A percentile compares a stretch with the other conserved stretches of the same genome.
Evolutionary conservation across 345 rosid genomes (phyloP).

Genomic region (Eucalyptus curtisii): DNA sequence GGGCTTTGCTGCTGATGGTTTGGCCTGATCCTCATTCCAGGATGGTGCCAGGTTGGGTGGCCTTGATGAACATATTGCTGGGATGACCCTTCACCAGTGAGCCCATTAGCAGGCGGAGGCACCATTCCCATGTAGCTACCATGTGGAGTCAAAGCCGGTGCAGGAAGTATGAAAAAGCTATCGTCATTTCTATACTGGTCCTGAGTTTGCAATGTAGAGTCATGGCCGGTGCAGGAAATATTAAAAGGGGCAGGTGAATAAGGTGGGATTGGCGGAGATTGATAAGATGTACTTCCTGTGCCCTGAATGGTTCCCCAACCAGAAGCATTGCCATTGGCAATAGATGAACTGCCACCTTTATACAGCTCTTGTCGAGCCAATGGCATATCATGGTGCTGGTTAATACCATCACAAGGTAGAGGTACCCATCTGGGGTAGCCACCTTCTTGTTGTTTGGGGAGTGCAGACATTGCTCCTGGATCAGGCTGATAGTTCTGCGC

Average conservation of each 20-base stretch:
- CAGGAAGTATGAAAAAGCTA: background rate
- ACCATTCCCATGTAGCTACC: background rate
- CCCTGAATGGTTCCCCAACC: background rate
- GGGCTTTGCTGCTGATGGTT: slow-evolving; percentile 7
- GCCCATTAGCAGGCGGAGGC: background rate
- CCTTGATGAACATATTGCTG: slow-evolving; percentile 3
- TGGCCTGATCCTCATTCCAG: background rate
- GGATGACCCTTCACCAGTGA: background rate
- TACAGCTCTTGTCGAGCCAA: background rate
- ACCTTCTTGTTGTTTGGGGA: background rate
- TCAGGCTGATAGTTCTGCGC: slow-evolving; percentile 3
- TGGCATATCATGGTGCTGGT: background rate
- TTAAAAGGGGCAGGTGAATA: background rate
- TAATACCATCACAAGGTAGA: background rate
- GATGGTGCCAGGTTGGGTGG: background rate
- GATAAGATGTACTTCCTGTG: background rate
- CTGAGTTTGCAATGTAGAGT: background rate
- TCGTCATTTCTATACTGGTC: background rate
- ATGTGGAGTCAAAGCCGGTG: background rate
- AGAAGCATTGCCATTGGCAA: background rate
- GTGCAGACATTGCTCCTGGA: background rate
- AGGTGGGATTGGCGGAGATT: background rate
- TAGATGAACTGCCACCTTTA: background rate
- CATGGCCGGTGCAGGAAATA: background rate
- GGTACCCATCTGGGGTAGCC: background rate